A percentile compares a stretch with the other conserved stretches of the same genome.
These are phyloP conservation scores for Eremochloa ophiuroides DNA, from an alignment of 176 grass and related monocot species.

Conservation along the genomic window DNA sequence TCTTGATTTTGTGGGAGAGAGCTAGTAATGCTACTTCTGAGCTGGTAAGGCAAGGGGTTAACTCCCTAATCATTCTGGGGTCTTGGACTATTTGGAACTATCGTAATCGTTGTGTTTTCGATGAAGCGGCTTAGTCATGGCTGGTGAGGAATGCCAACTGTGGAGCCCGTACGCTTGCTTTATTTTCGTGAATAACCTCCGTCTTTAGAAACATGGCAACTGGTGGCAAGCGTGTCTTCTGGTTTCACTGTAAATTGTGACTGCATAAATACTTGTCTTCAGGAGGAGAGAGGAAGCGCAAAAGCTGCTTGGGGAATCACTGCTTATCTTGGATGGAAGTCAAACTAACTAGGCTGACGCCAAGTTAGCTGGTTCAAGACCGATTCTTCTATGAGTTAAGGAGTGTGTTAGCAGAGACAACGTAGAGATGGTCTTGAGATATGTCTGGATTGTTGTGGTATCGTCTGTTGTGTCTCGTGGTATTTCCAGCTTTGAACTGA, in stretches of 20 bases:
- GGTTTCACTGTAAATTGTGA: slow-evolving; percentile 25
- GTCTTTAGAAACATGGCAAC: background rate
- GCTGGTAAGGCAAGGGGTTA: no score
- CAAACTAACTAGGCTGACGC: slow-evolving; percentile 17
- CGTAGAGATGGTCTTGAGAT: background rate
- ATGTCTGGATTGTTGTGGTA: background rate
- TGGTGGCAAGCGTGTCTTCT: background rate
- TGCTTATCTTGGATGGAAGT: slow-evolving; percentile 60
- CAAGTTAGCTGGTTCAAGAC: no score
- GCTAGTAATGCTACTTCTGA: no score
- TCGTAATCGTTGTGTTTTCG: no score
- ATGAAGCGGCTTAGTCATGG: no score
- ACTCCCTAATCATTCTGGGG: no score
- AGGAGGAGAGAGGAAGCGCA: slow-evolving; percentile 95
- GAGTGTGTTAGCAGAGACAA: background rate
- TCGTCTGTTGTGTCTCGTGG: background rate
- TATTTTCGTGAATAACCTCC: background rate
- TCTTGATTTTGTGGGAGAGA: no score
- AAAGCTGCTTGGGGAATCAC: slow-evolving; percentile 65
- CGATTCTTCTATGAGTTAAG: background rate
- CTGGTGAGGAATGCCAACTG: no score
- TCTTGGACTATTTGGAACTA: no score
- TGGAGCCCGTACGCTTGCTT: slow-evolving; percentile 14
- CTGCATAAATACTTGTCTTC: slow-evolving; percentile 12
- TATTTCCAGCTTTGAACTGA: slow-evolving; percentile 9